Percentiles rank a stretch among this genome's conserved stretches.
Conservation (phyloP, 163 green algal species). For the Smithsoniella earleae region DNA sequence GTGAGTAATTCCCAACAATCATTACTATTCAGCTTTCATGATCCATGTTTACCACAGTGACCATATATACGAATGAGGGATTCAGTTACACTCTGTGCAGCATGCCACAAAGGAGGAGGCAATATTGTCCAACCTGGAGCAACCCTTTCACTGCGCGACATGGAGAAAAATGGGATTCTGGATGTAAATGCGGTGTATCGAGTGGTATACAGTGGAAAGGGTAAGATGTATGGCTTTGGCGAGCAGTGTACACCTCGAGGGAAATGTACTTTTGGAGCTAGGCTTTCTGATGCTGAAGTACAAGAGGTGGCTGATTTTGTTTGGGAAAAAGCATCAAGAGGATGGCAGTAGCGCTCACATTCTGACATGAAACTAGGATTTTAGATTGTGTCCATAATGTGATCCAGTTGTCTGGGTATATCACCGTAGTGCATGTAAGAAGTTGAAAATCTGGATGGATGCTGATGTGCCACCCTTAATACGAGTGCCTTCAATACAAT, state of each 20-base stretch:
- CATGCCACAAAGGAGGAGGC: slow-evolving; percentile 63
- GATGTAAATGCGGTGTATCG: slow-evolving; percentile 46
- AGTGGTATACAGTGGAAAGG: slow-evolving; percentile 63
- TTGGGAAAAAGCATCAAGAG: slow-evolving; percentile 45
- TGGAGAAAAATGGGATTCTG: slow-evolving; percentile 48
- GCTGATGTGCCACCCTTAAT: too few relatives aligned
- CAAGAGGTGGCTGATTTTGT: slow-evolving; percentile 49
- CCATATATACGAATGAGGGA: too few relatives aligned
- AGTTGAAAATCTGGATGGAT: too few relatives aligned
- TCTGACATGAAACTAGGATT: too few relatives aligned
- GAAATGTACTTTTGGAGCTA: slow-evolving; percentile 64
- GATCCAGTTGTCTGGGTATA: too few relatives aligned
- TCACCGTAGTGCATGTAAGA: too few relatives aligned
- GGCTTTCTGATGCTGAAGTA: slow-evolving; percentile 61
- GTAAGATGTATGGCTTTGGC: slow-evolving; percentile 73
- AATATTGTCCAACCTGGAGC: slow-evolving; percentile 62
- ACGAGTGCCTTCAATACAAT: too few relatives aligned
- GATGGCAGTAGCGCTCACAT: slow-evolving; percentile 41
- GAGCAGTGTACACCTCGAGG: slow-evolving; percentile 59
- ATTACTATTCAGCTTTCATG: too few relatives aligned
- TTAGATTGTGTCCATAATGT: too few relatives aligned
- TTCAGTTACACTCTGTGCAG: too few relatives aligned
- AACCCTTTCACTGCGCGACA: slow-evolving; percentile 52
- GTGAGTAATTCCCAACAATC: too few relatives aligned
- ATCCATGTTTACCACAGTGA: too few relatives aligned